Conservation (phyloP, 768 basidiomycete genomes). For the Tubosaeta sp. region DNA sequence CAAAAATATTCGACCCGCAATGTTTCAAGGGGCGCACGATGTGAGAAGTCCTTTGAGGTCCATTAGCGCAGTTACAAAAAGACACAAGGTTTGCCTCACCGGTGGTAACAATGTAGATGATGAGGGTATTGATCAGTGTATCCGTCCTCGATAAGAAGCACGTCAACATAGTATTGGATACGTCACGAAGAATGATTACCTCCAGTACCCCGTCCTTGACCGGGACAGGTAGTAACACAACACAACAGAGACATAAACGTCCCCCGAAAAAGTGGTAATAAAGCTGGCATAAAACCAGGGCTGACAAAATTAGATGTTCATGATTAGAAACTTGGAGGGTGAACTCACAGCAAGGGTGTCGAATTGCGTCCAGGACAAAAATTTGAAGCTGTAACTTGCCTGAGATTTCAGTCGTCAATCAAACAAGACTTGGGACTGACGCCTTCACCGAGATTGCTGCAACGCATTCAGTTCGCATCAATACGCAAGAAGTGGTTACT, state of each 20-base stretch:
- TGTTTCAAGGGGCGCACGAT: constrained; percentile 28
- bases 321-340: neutral
- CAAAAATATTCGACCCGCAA: neutral
- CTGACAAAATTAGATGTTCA: constrained; percentile 28
- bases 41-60: constrained; percentile 33
- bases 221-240: constrained; percentile 46
- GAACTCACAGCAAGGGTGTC: neutral
- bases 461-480: neutral
- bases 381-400: neutral
- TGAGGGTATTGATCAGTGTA: constrained; percentile 42
- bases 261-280: constrained; percentile 44
- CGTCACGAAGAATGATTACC: constrained; percentile 26
- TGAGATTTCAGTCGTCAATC: neutral
- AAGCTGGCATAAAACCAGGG: constrained; percentile 50
- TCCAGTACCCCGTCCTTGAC: constrained; percentile 49
- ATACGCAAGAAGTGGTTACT: neutral
- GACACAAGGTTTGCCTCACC: constrained; percentile 29
- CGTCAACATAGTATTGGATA: neutral
- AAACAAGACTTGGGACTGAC: neutral
- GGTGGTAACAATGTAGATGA: constrained; percentile 53
- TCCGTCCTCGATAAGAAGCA: constrained; percentile 40
- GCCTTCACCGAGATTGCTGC: neutral
- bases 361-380: neutral
- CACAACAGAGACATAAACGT: constrained; percentile 46
- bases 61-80: constrained; percentile 13